Base-by-base conservation (phyloP, 495 filamentous ascomycete species). In the Daldinia childiae region DNA sequence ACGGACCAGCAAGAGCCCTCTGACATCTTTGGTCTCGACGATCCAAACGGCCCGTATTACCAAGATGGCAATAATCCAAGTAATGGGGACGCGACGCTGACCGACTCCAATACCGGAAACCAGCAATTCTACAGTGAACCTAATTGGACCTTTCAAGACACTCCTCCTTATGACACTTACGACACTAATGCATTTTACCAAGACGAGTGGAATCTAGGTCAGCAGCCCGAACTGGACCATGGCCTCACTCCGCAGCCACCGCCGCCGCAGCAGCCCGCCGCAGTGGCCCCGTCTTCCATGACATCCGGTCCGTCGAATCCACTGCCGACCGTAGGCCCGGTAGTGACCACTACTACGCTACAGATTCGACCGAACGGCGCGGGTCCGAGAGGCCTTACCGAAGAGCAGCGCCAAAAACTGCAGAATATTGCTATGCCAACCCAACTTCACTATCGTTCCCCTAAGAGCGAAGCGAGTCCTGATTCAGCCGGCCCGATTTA, bases 361-460 rank as follows among this genome's bases (percentile, higher is more conserved):
- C 72, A 71, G 19, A 39, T 68, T 48, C 67, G 68, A 50, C 45
- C 64, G 55, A 71, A 74, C 14, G 67, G 67, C 43, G 32, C 59
- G 2, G 72, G 58, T 2, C 39, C 48, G 9, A 64, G 52, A 39
- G 59, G 62, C 6, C 59, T 78, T 15, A 87, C 82, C 50, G 81
- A 81, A 12, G 85, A 85, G n/a, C 83, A 87, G 64, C 82, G 85
- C 52, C 85, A 86, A 66, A 81, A 79, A 70, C 74, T 87, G 58
- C 83, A 81, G 64, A 85, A 76, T 38, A 87, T 88, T 60, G 84
- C 86, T 45, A 88, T 88, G 86, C 86, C 86, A 4, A 67, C 82
- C 24, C 84, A 86, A 60, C 80, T 88, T 50, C 82, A 83, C 59
- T 87, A 87, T 64, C 79, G 82, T 66, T 87, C 84, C 61, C 85